phyloP scores from a whole-genome alignment of 306 rosid species.

The Quercus glauca region DNA sequence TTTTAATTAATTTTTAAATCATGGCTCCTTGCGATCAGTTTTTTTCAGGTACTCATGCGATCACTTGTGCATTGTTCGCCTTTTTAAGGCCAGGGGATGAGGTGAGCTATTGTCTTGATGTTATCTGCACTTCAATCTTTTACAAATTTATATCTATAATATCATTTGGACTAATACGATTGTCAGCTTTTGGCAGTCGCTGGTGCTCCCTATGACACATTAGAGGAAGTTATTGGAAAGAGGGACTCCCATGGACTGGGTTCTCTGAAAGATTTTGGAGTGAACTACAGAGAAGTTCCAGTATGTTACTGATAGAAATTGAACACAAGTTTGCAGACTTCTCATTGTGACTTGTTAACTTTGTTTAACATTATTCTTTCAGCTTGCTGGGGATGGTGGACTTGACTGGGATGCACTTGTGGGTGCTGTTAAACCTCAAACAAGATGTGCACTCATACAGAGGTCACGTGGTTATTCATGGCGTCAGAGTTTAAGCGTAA shows the following conservation, averaged over 20 bases:
- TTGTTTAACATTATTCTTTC: constrained; percentile 16
- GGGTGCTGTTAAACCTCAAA: constrained; percentile 63
- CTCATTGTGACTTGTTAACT: constrained; percentile 9
- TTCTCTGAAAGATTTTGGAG: constrained; percentile 87
- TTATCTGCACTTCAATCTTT: constrained; percentile 20
- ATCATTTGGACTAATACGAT: constrained; percentile 45
- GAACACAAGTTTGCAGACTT: background rate
- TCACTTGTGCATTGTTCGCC: constrained; percentile 84
- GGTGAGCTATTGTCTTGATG: constrained; percentile 45
- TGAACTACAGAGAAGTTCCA: constrained; percentile 87
- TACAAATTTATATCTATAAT: constrained; percentile 9
- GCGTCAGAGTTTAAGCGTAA: constrained; percentile 85
- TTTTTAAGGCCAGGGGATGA: constrained; percentile 90
- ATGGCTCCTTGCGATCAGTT: constrained; percentile 51
- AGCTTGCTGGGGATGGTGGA: constrained; percentile 86
- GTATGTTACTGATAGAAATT: constrained; percentile 35
- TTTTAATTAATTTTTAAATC: background rate
- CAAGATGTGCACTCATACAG: constrained; percentile 90
- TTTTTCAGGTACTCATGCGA: constrained; percentile 98
- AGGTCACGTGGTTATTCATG: constrained; percentile 96
- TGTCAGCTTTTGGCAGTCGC: constrained; percentile 97
- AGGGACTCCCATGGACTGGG: constrained; percentile 82
- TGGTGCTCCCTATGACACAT: constrained; percentile 94
- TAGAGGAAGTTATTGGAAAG: constrained; percentile 94
- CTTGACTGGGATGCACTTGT: constrained; percentile 73